Evolutionary conservation across 1,284 basidiomycete species (phyloP).

Genomic region (Baeospora myosura): DNA sequence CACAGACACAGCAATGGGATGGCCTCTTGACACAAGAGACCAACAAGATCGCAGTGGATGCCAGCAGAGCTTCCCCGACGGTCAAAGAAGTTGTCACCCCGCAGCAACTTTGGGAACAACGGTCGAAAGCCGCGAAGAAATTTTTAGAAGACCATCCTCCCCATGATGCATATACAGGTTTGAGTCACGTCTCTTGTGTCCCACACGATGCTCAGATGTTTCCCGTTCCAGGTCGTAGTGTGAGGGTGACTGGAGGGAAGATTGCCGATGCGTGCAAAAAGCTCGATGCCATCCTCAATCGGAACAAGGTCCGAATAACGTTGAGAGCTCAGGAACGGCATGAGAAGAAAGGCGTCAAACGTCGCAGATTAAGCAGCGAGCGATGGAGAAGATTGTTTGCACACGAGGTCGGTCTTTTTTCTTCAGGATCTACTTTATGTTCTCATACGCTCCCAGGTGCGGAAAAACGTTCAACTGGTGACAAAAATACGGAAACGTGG

Average conservation of each 20-base stretch:
- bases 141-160: constrained; percentile 19
- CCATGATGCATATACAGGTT: constrained; percentile 35
- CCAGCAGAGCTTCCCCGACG: no score
- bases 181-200: constrained; percentile 7
- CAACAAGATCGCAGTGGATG: no score
- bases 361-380: constrained; percentile 54
- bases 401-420: constrained; percentile 45
- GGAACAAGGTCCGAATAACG: constrained; percentile 51
- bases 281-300: constrained; percentile 44
- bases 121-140: constrained; percentile 22
- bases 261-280: constrained; percentile 36
- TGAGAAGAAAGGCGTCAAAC: constrained; percentile 65
- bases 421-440: constrained; percentile 12
- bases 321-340: constrained; percentile 49
- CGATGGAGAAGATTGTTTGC: constrained; percentile 65
- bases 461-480: constrained; percentile 52
- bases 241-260: constrained; percentile 31
- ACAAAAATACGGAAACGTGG: constrained; percentile 46
- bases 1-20: no score
- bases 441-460: constrained; percentile 39
- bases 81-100: constrained; percentile 12
- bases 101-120: constrained; percentile 32
- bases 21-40: no score
- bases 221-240: constrained; percentile 38
- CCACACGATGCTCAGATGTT: constrained; percentile 9